Percentiles rank a stretch among this genome's conserved stretches.
Evolutionary conservation across 257 asterid genomes (phyloP).

Genomic region (Eustoma russellianum): DNA sequence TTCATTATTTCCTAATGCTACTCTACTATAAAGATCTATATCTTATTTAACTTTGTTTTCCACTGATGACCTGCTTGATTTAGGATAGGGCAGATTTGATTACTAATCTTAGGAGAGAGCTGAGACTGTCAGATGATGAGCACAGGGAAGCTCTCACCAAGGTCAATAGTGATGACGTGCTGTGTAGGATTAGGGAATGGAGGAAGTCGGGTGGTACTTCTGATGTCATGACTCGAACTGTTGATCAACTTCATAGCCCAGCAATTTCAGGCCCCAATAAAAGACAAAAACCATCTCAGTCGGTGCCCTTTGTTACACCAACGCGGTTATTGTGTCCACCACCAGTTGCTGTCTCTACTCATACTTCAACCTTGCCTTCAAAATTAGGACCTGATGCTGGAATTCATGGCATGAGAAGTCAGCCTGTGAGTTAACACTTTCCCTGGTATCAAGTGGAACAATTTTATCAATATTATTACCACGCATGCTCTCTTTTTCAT

Average conservation of each 20-base stretch:
- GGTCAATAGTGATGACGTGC: conserved; percentile 82
- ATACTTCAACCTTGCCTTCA: conserved; percentile 14
- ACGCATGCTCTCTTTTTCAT: not conserved
- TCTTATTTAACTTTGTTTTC: conserved; percentile 3
- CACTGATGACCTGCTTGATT: conserved; percentile 6
- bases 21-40: not conserved
- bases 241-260: conserved; percentile 63
- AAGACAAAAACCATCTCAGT: conserved; percentile 50
- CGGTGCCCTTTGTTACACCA: conserved; percentile 41
- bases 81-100: conserved; percentile 97
- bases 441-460: not conserved
- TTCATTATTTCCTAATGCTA: not conserved
- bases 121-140: conserved; percentile 96
- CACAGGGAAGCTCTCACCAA: conserved; percentile 76
- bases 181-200: conserved; percentile 94
- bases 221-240: conserved; percentile 18
- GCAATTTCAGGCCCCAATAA: conserved; percentile 64
- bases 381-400: conserved; percentile 55
- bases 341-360: conserved; percentile 33
- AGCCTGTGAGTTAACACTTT: conserved; percentile 13
- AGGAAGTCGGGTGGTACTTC: conserved; percentile 66
- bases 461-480: not conserved
- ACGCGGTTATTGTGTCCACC: conserved; percentile 43
- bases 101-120: conserved; percentile 91
- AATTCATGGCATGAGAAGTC: conserved; percentile 34